Evolutionary conservation across 768 basidiomycete genomes (phyloP), one percentile per base, ranked within the genome.

Genomic region (Boletus rubescentipes): DNA sequence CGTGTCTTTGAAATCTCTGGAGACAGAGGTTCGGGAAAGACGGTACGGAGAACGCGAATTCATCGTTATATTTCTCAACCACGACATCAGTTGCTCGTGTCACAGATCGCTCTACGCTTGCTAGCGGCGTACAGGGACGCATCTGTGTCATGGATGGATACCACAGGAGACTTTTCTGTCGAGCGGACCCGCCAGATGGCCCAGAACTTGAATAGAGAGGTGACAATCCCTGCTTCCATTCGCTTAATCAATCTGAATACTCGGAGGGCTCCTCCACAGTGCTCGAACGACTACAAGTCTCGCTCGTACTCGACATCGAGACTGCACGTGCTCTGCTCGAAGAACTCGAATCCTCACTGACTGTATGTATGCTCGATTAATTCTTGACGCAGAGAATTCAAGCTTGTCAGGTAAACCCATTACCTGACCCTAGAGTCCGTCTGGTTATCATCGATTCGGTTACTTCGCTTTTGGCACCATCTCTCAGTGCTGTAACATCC

Each of bases 1-100:
- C 75, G 76, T 21, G 74, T 91, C 14, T 72, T 88, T 46, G 88
- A 91, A 61, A 74, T 91, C 35, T 84, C 87, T 29, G 90, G 89
- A 10, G 79, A 83, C 18, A 77, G 69, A 63, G 76, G 73, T 8
- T 80, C 84, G 14, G 88, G 87, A 32, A 91, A 89, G 76, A 83
- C 85, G 53, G 90, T 89, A 64, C 55, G 82, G 49, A 35, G 11
- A 30, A 46, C n/a, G 20, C 8, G 40, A 44, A 11, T 44, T 38
- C 18, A 49, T 51, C 31, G 3, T 30, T 36, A n/a, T 34, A 16
- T 42, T 36, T 36, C 51, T 55, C 57, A 52, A 49, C 12, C 41
- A n/a, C 20, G 18, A 41, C 44, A 18, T n/a, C 61, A 91, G 90
- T 73, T 76, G 14, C 71, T 92, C 7, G 82, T 80, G 2, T 65